Evolutionary conservation across 2,329 filamentous ascomycete species (phyloP).

Genomic region (Penicillium sp.): DNA sequence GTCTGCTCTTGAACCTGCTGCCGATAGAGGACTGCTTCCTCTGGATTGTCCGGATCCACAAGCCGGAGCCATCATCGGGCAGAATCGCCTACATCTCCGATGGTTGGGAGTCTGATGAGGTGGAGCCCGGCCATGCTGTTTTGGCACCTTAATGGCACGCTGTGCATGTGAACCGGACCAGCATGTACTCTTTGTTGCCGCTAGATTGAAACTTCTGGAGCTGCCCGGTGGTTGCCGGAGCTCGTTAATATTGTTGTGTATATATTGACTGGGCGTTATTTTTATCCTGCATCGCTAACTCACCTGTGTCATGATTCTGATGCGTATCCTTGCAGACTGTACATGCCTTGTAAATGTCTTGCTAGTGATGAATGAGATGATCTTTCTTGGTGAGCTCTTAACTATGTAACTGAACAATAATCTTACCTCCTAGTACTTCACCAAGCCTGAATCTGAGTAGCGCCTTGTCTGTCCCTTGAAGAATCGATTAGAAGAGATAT

Average conservation of each 20-base stretch:
- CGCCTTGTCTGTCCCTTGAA: no score
- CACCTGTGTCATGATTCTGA: background rate
- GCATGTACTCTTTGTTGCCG: background rate
- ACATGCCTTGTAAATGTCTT: background rate
- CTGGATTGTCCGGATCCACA: slow-evolving; percentile 59
- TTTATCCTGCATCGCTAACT: background rate
- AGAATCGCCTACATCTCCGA: background rate
- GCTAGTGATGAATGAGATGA: background rate
- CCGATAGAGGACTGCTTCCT: slow-evolving; percentile 65
- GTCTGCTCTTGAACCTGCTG: slow-evolving; percentile 57
- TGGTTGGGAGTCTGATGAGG: slow-evolving; percentile 14
- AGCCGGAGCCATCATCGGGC: slow-evolving; percentile 45
- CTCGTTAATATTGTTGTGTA: background rate
- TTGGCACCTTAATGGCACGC: background rate
- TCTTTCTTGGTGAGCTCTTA: background rate
- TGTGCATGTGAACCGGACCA: background rate
- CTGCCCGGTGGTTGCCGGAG: background rate
- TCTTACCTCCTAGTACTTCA: no score
- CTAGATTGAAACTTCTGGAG: background rate
- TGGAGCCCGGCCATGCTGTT: background rate
- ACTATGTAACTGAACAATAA: no score
- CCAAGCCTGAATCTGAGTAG: no score
- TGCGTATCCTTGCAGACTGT: background rate
- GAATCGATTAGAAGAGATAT: no score
- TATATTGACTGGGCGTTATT: background rate